These are phyloP conservation scores for Nakaseomyces uthaithaninus DNA, from an alignment of 1,139 yeast species.

Conservation along the genomic window DNA sequence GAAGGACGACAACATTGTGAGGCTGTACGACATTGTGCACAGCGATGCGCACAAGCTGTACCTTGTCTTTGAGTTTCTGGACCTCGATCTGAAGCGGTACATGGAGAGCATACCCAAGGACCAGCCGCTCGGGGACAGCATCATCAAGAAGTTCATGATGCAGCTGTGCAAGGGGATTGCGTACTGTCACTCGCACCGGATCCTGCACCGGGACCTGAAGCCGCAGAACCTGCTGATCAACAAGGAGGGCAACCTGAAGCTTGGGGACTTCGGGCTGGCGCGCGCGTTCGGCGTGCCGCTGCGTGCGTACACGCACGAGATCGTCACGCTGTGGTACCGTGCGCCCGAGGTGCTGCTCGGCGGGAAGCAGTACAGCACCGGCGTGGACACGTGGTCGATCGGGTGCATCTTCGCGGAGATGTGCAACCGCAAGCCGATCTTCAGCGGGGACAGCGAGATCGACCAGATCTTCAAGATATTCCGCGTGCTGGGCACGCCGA, in stretches of 20 bases:
- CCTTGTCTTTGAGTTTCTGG: slow-evolving; percentile 87
- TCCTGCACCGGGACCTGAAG: slow-evolving; percentile 89
- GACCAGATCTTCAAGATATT: slow-evolving; percentile 95
- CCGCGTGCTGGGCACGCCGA: slow-evolving; percentile 89
- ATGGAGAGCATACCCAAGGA: slow-evolving; percentile 95
- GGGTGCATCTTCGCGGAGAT: slow-evolving; percentile 98
- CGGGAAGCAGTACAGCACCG: slow-evolving; percentile 94
- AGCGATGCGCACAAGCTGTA: slow-evolving; percentile 93
- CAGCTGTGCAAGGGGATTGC: slow-evolving; percentile 89
- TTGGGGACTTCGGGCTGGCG: slow-evolving; percentile 96
- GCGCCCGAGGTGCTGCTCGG: slow-evolving; percentile 95
- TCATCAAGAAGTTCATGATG: slow-evolving; percentile 88
- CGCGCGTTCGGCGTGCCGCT: slow-evolving; percentile 96
- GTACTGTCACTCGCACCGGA: slow-evolving; percentile 92
- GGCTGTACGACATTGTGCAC: slow-evolving; percentile 89
- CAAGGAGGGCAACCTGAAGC: slow-evolving; percentile 88
- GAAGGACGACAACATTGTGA: slow-evolving; percentile 85
- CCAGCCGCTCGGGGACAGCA: slow-evolving; percentile 78
- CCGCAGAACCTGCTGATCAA: slow-evolving; percentile 93
- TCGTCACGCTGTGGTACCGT: slow-evolving; percentile 95
- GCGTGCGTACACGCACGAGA: slow-evolving; percentile 94
- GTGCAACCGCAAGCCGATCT: slow-evolving; percentile 91
- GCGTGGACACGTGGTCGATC: slow-evolving; percentile 98
- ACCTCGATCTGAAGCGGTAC: slow-evolving; percentile 88
- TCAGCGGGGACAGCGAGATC: slow-evolving; percentile 97